Evolutionary conservation across 2,329 filamentous ascomycete species (phyloP), one percentile per base, ranked within the genome.

Genomic region (Rutstroemia sp.): DNA sequence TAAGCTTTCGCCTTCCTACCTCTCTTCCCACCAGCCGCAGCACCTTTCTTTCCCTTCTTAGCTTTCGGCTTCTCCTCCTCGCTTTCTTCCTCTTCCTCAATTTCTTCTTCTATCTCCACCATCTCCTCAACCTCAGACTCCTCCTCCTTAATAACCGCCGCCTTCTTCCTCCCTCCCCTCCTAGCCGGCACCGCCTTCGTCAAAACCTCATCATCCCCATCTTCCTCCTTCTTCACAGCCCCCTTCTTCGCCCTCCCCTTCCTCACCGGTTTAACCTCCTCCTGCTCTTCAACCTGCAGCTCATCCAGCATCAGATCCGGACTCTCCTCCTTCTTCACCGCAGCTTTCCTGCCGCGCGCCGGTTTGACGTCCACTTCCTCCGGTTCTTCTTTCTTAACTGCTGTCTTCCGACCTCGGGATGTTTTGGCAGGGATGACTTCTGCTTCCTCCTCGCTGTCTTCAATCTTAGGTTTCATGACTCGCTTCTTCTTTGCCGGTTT

Each of bases 311-410:
- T 42, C 12, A 45, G 19, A n/a, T 60, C 55, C 59, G 62, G 47
- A 61, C 64, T 47, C 2, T 40, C 42, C 14, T 59, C 61, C n/a
- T 61, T 52, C 48, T 65, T 64, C 56, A 61, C 65, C 40, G 58
- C 57, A n/a, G 30, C 5, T 51, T 68, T 65, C 42, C 61, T 63
- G 7, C 54, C 59, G 16, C 63, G 63, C 5, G 58, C 51, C 21
- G 63, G 51, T 21, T 51, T 50, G 12, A 10, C 65, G 14, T 47
- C 10, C 12, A 16, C 69, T 7, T 66, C 66, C 23, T 51, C 48
- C 3, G 51, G 50, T 17, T 56, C 27, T 36, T 59, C 38, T 34
- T 70, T 69, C 38, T 60, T 61, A 23, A 55, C 36, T 5, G 59
- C 50, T 30, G 56, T 27, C 14, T 60, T 58, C 56, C 57, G 48